A percentile compares a stretch with the other conserved stretches of the same genome.
These are phyloP conservation scores for Blastobotrys chiropterorum DNA, from an alignment of 805 yeast species.

Conservation along the genomic window DNA sequence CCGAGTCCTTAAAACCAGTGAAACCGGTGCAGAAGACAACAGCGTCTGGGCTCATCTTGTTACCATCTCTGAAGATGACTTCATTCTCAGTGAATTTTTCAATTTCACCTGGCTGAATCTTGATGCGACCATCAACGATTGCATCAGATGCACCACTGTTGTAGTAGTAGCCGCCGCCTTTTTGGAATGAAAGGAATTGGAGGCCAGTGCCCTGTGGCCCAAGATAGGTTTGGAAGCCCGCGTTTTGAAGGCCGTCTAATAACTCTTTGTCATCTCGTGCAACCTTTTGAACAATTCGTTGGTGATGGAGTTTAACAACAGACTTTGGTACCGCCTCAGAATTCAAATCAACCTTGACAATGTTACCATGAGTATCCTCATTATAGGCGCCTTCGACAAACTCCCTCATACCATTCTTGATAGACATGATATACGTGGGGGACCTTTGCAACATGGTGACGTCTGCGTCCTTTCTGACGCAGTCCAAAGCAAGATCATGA, in stretches of 20 bases:
- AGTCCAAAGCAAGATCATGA: conserved; percentile 43
- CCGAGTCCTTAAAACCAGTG: conserved; percentile 39
- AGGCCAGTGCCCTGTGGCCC: conserved; percentile 42
- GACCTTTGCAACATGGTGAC: conserved; percentile 43
- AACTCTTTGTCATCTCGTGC: conserved; percentile 28
- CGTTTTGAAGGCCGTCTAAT: conserved; percentile 29
- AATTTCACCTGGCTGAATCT: conserved; percentile 34
- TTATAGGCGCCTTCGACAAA: conserved; percentile 34
- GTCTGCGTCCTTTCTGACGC: conserved; percentile 39
- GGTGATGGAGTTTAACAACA: conserved; percentile 33
- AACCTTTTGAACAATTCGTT: conserved; percentile 30
- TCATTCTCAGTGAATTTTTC: conserved; percentile 34
- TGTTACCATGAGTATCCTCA: conserved; percentile 28
- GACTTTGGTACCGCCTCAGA: conserved; percentile 33
- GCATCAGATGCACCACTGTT: conserved; percentile 41
- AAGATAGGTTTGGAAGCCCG: conserved; percentile 38
- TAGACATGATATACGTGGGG: conserved; percentile 38
- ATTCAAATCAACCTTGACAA: conserved; percentile 26
- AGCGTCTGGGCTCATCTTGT: conserved; percentile 30
- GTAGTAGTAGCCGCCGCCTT: conserved; percentile 44
- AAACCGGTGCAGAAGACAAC: conserved; percentile 44
- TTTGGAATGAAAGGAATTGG: conserved; percentile 35
- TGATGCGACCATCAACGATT: conserved; percentile 36
- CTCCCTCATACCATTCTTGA: conserved; percentile 31
- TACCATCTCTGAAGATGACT: conserved; percentile 38